Conservation (phyloP, 192 early-diverging fungal species). For the Borealophlyctis nickersoniae region DNA sequence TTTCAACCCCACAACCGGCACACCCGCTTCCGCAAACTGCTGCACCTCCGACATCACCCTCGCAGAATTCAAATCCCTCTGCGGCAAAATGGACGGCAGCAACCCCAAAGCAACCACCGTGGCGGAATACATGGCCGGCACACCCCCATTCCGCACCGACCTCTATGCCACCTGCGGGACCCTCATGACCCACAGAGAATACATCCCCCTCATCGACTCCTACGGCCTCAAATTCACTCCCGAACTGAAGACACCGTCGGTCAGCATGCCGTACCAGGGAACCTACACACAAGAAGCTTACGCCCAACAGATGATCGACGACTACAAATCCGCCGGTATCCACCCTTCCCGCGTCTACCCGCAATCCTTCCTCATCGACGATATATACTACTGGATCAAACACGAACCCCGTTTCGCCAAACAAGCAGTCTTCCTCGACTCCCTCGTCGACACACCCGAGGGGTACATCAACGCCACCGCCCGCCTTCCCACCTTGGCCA, state of each 20-base stretch:
- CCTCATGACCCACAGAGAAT: slow-evolving; percentile 14
- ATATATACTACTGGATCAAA: slow-evolving; percentile 1
- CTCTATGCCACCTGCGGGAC: slow-evolving; percentile 10
- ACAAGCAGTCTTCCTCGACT: not conserved
- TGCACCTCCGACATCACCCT: slow-evolving; percentile 24
- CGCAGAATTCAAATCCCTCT: slow-evolving; percentile 8
- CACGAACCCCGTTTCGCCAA: not conserved
- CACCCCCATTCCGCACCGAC: slow-evolving; percentile 14
- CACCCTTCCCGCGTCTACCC: slow-evolving; percentile 2
- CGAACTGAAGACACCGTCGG: slow-evolving; percentile 20
- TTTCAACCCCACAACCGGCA: slow-evolving; percentile 8
- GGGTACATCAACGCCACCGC: slow-evolving; percentile 1
- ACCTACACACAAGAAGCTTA: not conserved
- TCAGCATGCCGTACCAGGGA: slow-evolving; percentile 13
- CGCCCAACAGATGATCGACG: slow-evolving; percentile 7
- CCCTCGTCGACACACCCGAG: not conserved
- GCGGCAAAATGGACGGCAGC: slow-evolving; percentile 18
- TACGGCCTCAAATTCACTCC: slow-evolving; percentile 17
- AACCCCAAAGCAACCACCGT: slow-evolving; percentile 3
- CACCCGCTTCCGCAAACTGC: slow-evolving; percentile 7
- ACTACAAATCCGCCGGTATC: slow-evolving; percentile 1
- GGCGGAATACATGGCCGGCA: slow-evolving; percentile 3
- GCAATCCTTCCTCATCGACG: slow-evolving; percentile 2
- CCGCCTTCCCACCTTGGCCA: not conserved
- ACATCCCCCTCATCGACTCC: slow-evolving; percentile 9